Percentiles rank a stretch among this genome's conserved stretches.
Evolutionary conservation across 2,329 filamentous ascomycete genomes (phyloP).

Genomic region (Colletotrichum higginsianum): DNA sequence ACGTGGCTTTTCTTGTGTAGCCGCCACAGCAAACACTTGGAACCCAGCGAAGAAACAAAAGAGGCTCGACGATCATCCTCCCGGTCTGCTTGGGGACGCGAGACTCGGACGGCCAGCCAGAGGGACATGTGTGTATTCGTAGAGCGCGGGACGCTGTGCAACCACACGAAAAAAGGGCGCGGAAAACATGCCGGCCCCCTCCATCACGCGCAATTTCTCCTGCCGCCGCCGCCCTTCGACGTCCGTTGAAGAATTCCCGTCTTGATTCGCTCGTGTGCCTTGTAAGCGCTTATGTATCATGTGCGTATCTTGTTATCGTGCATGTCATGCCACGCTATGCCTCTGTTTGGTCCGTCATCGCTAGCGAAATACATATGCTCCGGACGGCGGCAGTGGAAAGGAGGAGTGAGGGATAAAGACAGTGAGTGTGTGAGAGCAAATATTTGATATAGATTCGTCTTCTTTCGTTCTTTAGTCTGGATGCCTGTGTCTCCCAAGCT

Average conservation of each 20-base stretch:
- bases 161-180: neutral
- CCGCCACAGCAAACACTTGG: slow-evolving; percentile 14
- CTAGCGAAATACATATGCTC: neutral
- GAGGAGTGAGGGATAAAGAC: no score
- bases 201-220: neutral
- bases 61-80: neutral
- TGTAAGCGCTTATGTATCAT: slow-evolving; percentile 14
- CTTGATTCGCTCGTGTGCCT: slow-evolving; percentile 10
- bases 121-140: neutral
- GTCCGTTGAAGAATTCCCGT: slow-evolving; percentile 31
- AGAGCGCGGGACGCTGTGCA: slow-evolving; percentile 13
- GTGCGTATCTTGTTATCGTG: neutral
- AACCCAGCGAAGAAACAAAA: neutral
- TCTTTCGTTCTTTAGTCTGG: neutral
- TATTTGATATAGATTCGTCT: neutral
- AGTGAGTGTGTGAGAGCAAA: neutral
- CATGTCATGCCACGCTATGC: neutral
- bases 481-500: neutral
- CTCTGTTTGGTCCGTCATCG: neutral
- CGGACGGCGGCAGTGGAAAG: neutral
- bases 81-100: slow-evolving; percentile 11
- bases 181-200: slow-evolving; percentile 5
- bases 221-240: slow-evolving; percentile 1
- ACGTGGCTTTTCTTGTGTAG: slow-evolving; percentile 17
- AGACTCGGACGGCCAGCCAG: neutral